phyloP scores from a whole-genome alignment of 164 flowering plant species.

The Macadamia tetraphylla region DNA sequence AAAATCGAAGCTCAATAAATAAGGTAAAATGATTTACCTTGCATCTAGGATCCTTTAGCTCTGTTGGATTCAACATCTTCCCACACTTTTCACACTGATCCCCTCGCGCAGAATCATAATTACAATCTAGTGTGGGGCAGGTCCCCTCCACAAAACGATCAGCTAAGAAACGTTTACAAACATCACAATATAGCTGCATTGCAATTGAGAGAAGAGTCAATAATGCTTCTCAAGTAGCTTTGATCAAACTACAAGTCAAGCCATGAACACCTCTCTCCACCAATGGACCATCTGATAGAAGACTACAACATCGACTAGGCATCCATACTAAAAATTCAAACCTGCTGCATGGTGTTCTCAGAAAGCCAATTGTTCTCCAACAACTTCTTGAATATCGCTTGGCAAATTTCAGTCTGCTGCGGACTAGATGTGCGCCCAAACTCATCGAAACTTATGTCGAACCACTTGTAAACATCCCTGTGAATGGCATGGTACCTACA shows the following conservation, averaged over 20 bases:
- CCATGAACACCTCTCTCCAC: no score
- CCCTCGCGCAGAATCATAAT: conserved; percentile 87
- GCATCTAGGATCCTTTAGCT: conserved; percentile 78
- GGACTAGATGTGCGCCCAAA: conserved; percentile 93
- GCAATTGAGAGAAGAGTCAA: conserved; percentile 1
- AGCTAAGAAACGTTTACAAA: conserved; percentile 76
- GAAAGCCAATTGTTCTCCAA: conserved; percentile 81
- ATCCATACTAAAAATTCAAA: conserved; percentile 10
- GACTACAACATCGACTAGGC: background rate
- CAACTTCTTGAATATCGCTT: conserved; percentile 71
- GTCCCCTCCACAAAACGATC: conserved; percentile 90
- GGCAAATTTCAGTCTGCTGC: conserved; percentile 89
- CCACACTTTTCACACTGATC: conserved; percentile 96
- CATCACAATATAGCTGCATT: conserved; percentile 77
- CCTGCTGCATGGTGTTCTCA: conserved; percentile 92
- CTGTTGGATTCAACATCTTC: conserved; percentile 85
- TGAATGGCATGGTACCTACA: conserved; percentile 84
- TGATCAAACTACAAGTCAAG: background rate
- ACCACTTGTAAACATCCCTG: conserved; percentile 84
- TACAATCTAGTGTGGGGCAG: conserved; percentile 72
- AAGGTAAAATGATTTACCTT: conserved; percentile 40
- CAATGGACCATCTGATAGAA: background rate
- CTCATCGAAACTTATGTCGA: conserved; percentile 79
- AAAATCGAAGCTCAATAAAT: background rate
- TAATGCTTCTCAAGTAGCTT: background rate